Percentiles rank a stretch among this genome's conserved stretches.
Conservation (phyloP, 139 green algal genomes). For the Ostreobium quekettii region DNA sequence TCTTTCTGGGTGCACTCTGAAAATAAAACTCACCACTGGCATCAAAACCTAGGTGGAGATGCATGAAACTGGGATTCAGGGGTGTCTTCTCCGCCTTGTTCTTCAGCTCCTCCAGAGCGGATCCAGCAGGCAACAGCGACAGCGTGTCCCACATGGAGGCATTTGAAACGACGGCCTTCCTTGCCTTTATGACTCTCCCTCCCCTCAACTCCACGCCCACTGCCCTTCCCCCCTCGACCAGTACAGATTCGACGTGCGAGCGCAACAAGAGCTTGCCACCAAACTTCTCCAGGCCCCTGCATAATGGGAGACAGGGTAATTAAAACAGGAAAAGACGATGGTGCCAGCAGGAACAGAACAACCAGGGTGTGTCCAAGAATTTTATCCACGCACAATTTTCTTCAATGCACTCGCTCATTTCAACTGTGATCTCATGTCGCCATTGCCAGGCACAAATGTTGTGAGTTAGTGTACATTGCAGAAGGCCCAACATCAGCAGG, state of each 20-base stretch:
- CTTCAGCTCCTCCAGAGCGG: conserved; percentile 29
- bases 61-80: conserved; percentile 86
- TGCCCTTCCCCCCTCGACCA: conserved; percentile 49
- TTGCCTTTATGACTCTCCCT: conserved; percentile 35
- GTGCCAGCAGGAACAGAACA: no score
- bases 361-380: background rate
- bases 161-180: conserved; percentile 58
- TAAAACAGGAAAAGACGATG: conserved; percentile 1
- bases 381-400: background rate
- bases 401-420: background rate
- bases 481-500: no score
- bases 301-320: background rate
- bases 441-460: no score
- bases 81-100: conserved; percentile 35
- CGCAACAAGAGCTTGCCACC: conserved; percentile 68
- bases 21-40: conserved; percentile 49
- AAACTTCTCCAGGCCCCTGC: conserved; percentile 73
- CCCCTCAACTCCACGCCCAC: conserved; percentile 43
- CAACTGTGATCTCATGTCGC: no score
- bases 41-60: conserved; percentile 91
- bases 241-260: conserved; percentile 74
- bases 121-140: conserved; percentile 55
- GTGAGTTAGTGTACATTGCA: no score
- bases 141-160: conserved; percentile 83
- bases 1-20: no score